Conservation (phyloP, 169 alveolate genomes). For the Plasmodium ovale region DNA sequence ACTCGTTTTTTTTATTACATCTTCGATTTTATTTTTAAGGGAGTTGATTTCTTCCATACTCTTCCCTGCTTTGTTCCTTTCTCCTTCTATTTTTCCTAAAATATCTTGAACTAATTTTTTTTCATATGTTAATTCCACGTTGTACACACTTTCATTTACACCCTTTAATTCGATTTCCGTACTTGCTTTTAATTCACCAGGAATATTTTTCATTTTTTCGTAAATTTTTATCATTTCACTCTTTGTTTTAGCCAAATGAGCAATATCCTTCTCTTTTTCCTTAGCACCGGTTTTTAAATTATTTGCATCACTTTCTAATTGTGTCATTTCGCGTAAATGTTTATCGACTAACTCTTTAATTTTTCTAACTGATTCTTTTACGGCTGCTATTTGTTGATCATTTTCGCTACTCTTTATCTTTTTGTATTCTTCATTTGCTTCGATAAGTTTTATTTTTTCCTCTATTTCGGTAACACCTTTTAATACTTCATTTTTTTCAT, state of each 20-base stretch:
- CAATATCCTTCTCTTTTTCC: conserved; percentile 15
- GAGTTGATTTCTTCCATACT: conserved; percentile 18
- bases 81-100: background rate
- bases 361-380: background rate
- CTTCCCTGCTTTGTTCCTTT: conserved; percentile 15
- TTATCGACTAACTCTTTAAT: background rate
- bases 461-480: background rate
- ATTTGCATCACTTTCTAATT: background rate
- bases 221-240: conserved; percentile 7
- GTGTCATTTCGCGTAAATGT: background rate
- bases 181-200: background rate
- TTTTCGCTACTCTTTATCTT: background rate
- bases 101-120: background rate
- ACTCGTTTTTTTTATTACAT: background rate
- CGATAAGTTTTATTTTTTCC: conserved; percentile 7
- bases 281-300: background rate
- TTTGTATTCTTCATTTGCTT: conserved; percentile 17
- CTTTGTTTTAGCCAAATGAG: background rate
- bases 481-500: conserved; percentile 6
- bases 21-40: conserved; percentile 6
- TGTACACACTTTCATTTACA: background rate
- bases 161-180: conserved; percentile 6
- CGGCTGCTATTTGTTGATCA: background rate
- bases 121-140: conserved; percentile 10
- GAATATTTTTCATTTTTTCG: conserved; percentile 6